A percentile compares a stretch with the other conserved stretches of the same genome.
Evolutionary conservation across 495 filamentous ascomycete species (phyloP).

Genomic region (Penicillium verhagenii): DNA sequence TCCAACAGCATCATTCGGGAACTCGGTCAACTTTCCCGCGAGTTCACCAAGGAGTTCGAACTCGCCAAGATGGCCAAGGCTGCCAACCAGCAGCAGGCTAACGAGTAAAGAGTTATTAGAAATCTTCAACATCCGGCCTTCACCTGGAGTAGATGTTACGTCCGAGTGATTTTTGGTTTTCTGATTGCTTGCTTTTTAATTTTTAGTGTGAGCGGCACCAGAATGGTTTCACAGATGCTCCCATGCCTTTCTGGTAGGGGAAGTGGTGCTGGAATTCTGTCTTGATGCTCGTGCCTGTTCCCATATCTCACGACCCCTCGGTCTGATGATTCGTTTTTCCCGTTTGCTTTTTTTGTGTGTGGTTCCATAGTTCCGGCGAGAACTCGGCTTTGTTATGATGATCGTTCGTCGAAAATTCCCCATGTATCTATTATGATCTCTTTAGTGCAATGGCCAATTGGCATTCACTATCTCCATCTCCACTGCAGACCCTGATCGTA

Average conservation of each 20-base stretch:
- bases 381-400: conserved; percentile 10
- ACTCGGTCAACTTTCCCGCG: conserved; percentile 70
- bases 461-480: not conserved
- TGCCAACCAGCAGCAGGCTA: conserved; percentile 40
- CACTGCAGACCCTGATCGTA: too few relatives aligned
- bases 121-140: too few relatives aligned
- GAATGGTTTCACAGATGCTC: too few relatives aligned
- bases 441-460: not conserved
- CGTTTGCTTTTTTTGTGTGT: not conserved
- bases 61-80: conserved; percentile 84
- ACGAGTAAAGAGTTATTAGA: conserved; percentile 21
- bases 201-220: too few relatives aligned
- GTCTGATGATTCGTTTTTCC: not conserved
- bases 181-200: too few relatives aligned
- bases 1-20: conserved; percentile 78
- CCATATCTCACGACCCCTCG: not conserved
- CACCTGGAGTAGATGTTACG: too few relatives aligned
- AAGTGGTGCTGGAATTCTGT: not conserved
- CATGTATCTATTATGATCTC: not conserved
- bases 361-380: conserved; percentile 9
- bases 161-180: too few relatives aligned
- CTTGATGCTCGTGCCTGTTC: not conserved
- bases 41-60: conserved; percentile 95
- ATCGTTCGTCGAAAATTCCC: not conserved
- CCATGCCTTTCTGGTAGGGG: not conserved